Base-by-base conservation (phyloP, 2,329 filamentous ascomycete genomes). In the Cryphonectria radicalis region DNA sequence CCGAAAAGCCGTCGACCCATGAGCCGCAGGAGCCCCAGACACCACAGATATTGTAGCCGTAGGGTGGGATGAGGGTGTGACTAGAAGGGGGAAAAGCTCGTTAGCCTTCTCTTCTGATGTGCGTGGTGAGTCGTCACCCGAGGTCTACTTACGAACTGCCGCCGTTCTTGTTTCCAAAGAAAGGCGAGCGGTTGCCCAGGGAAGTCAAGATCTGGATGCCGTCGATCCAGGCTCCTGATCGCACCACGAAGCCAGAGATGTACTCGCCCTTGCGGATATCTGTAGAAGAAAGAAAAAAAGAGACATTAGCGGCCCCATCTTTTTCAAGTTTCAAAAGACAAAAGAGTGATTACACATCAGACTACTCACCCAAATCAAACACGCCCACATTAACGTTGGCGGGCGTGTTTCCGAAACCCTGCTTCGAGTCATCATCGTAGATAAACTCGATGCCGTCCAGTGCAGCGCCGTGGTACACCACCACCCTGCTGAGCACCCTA, bases 191-290 rank as follows among this genome's bases (percentile, higher is more conserved):
- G 76, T 95, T 89, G n/a, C 95, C 95, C 72, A 93, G 83, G 77
- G 91, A 98, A 1, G 96, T 98, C 80, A 98, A 83, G 74, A 98
- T 91, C 79, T 97, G 94, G 67, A 98, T 87, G 17, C 91, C 95
- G 79, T 98, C 94, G 75, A 98, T 91, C 90, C 92, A 96, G 72
- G 89, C 84, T 32, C 93, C 94, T 66, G 92, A 90, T 75, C 94
- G 87, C 67, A 98, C 84, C 76, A 92, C 88, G 79, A 99, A 98
- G 11, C 96, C 96, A 72, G 94, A 90, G 62, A 99, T 85, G 73
- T 93, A 92, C 82, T 99, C 96, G 69, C 95, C 94, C 69, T 91
- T 90, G 60, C 93, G 89, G 46, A 93, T 91, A 81, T 98, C 95
- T 93, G 71, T 37, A 8, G 69, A 60, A 22, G 17, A 32, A 28